phyloP scores from a whole-genome alignment of 768 basidiomycete species.

The Heimioporus sp. region DNA sequence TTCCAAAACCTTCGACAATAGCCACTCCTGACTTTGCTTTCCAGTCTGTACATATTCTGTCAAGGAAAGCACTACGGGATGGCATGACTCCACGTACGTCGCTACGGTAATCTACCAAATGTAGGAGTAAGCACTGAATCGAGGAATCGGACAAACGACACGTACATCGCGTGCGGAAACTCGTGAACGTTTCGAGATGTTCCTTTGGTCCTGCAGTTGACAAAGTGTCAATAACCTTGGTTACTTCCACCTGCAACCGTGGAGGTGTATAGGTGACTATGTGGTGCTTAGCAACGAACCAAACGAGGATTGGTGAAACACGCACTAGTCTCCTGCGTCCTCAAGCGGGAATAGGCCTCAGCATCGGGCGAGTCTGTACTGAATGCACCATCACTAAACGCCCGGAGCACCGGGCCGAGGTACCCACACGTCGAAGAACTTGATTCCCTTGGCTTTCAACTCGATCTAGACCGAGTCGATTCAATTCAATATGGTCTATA shows the following conservation, averaged over 20 bases:
- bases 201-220: conserved; percentile 62
- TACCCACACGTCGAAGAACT: conserved; percentile 84
- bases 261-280: conserved; percentile 57
- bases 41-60: conserved; percentile 51
- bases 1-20: conserved; percentile 63
- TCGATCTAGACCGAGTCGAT: conserved; percentile 49
- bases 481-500: background rate
- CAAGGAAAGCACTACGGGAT: conserved; percentile 12
- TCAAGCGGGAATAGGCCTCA: conserved; percentile 40
- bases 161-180: conserved; percentile 74
- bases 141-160: conserved; percentile 8
- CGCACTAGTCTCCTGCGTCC: conserved; percentile 39
- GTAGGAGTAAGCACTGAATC: background rate
- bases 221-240: conserved; percentile 61
- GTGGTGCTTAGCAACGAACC: background rate
- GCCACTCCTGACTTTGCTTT: conserved; percentile 74
- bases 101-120: conserved; percentile 65
- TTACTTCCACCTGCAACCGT: conserved; percentile 58
- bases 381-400: conserved; percentile 6
- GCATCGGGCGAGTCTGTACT: conserved; percentile 78
- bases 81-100: conserved; percentile 44
- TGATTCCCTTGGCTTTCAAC: conserved; percentile 72
- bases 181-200: conserved; percentile 64
- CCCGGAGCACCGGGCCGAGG: background rate
- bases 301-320: background rate